phyloP scores from a whole-genome alignment of 2,329 filamentous ascomycete species.

The Blastomyces parvus region DNA sequence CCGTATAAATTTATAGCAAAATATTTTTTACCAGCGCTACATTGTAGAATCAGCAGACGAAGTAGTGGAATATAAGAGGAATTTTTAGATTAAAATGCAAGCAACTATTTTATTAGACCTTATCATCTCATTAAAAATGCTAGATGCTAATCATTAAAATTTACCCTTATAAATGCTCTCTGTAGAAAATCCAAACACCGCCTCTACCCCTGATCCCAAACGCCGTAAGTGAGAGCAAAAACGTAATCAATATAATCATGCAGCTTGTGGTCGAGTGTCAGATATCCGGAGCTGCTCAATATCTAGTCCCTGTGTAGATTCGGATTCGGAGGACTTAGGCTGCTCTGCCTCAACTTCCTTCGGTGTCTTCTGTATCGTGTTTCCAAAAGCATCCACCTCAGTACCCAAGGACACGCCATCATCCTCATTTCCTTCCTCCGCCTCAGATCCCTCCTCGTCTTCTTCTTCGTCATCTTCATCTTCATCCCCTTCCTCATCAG shows the following conservation, averaged over 20 bases:
- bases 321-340: not conserved
- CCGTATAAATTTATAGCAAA: not conserved
- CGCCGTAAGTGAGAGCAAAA: not conserved
- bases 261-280: not conserved
- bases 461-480: constrained; percentile 31
- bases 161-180: not conserved
- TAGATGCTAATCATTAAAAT: not conserved
- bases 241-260: not conserved
- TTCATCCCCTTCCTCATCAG: constrained; percentile 32
- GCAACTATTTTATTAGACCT: not conserved
- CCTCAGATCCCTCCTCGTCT: constrained; percentile 28
- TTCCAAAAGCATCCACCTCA: constrained; percentile 5
- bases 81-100: not conserved
- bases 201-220: not conserved
- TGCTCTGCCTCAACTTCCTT: not conserved
- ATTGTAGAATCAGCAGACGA: not conserved
- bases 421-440: constrained; percentile 14
- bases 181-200: not conserved
- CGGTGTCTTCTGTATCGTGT: not conserved
- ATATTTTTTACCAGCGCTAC: not conserved
- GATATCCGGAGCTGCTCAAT: constrained; percentile 12
- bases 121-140: not conserved
- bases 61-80: not conserved
- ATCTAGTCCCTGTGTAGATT: not conserved
- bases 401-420: constrained; percentile 9